Percentiles rank a stretch among this genome's conserved stretches.
phyloP scores from a whole-genome alignment of 139 green algal species.

The Eudorina sp. region DNA sequence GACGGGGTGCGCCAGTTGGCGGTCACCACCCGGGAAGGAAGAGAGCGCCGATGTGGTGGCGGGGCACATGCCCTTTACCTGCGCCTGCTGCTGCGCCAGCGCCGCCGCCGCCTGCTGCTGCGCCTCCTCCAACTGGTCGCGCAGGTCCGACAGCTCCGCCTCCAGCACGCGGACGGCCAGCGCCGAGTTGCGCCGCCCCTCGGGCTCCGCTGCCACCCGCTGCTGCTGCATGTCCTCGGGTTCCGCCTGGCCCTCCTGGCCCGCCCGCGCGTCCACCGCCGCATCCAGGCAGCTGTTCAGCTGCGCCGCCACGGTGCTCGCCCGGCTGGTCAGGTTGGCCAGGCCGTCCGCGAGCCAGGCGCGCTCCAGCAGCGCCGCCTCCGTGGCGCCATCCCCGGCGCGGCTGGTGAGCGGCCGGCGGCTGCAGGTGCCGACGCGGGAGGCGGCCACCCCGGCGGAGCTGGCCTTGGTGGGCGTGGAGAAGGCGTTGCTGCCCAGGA shows the following conservation, averaged over 20 bases:
- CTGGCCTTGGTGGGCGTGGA: constrained; percentile 4
- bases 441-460: not conserved
- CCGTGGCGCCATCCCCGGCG: not conserved
- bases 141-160: constrained; percentile 14
- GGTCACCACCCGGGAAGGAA: too few relatives aligned
- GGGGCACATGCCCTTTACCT: too few relatives aligned
- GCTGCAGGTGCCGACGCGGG: not conserved
- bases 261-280: not conserved
- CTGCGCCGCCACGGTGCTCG: not conserved
- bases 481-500: not conserved
- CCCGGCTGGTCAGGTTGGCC: not conserved
- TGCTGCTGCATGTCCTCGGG: too few relatives aligned
- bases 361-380: constrained; percentile 4
- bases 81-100: constrained; percentile 3
- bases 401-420: not conserved
- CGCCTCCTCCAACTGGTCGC: constrained; percentile 8
- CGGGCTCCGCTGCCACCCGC: too few relatives aligned
- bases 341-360: constrained; percentile 27
- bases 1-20: too few relatives aligned
- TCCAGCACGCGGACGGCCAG: not conserved
- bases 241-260: not conserved
- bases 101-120: constrained; percentile 9
- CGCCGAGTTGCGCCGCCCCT: not conserved
- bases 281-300: constrained; percentile 13
- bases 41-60: too few relatives aligned